Evolutionary conservation across 352 stramenopile species (phyloP).

Genomic region (Globisporangium nagaii): DNA sequence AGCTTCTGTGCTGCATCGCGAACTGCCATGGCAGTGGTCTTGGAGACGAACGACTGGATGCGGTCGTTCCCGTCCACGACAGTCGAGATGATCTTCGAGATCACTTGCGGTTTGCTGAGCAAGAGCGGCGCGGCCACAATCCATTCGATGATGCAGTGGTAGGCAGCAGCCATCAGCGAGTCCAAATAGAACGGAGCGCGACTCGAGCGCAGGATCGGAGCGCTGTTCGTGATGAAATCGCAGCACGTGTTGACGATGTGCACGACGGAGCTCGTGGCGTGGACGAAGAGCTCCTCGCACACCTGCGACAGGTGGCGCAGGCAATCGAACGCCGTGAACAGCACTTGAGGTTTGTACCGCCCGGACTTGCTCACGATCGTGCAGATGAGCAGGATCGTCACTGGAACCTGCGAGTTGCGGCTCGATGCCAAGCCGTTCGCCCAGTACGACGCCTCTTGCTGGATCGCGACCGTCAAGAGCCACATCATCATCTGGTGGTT

Average conservation of each 20-base stretch:
- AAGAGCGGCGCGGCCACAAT: constrained; percentile 70
- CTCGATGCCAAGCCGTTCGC: constrained; percentile 73
- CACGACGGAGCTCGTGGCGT: constrained; percentile 72
- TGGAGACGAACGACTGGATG: constrained; percentile 54
- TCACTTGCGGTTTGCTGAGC: constrained; percentile 67
- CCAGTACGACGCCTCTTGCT: constrained; percentile 85
- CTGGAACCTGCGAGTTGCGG: constrained; percentile 78
- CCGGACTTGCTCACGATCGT: constrained; percentile 78
- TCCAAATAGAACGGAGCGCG: constrained; percentile 79
- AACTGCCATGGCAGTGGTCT: constrained; percentile 43
- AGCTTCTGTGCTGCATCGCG: constrained; percentile 75
- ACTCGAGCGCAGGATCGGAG: constrained; percentile 64
- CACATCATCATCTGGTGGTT: constrained; percentile 90
- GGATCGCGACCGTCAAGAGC: constrained; percentile 80
- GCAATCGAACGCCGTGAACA: constrained; percentile 85
- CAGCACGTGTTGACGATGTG: constrained; percentile 82
- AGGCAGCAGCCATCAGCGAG: constrained; percentile 72
- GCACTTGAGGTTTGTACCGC: constrained; percentile 76
- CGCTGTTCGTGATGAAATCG: constrained; percentile 80
- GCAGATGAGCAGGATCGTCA: constrained; percentile 81
- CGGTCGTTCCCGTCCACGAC: constrained; percentile 76
- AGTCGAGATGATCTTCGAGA: constrained; percentile 74
- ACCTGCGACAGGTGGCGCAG: constrained; percentile 77
- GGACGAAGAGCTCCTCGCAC: constrained; percentile 66
- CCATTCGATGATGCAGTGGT: constrained; percentile 83